Percentiles rank a stretch among this genome's conserved stretches.
Evolutionary conservation across 805 yeast genomes (phyloP).

Genomic region (Yamadazyma kitorensis): DNA sequence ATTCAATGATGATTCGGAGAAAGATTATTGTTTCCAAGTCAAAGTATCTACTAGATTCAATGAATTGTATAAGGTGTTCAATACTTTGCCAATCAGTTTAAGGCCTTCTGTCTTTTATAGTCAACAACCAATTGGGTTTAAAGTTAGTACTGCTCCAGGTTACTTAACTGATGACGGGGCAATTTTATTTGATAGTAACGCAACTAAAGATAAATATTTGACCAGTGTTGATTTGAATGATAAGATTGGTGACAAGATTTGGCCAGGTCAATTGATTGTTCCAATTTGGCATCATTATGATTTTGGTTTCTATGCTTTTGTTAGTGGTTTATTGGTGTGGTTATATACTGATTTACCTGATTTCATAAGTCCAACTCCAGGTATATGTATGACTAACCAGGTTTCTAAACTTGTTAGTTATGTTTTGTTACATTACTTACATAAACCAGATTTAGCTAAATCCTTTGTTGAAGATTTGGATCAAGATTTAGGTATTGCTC

Average conservation of each 20-base stretch:
- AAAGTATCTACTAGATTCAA: conserved; percentile 55
- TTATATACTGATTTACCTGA: conserved; percentile 93
- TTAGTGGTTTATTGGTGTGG: conserved; percentile 58
- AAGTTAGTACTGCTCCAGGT: conserved; percentile 68
- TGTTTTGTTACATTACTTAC: conserved; percentile 28
- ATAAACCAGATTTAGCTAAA: conserved; percentile 41
- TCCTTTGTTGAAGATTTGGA: conserved; percentile 49
- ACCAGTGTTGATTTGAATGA: conserved; percentile 45
- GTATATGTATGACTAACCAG: conserved; percentile 72
- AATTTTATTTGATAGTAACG: conserved; percentile 61
- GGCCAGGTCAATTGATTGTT: conserved; percentile 89
- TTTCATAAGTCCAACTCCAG: conserved; percentile 86
- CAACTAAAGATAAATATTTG: conserved; percentile 44
- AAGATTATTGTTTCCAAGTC: conserved; percentile 88
- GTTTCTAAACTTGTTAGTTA: conserved; percentile 25
- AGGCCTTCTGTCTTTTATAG: conserved; percentile 78
- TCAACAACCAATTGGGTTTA: conserved; percentile 61
- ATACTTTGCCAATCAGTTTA: conserved; percentile 65
- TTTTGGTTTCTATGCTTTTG: conserved; percentile 39
- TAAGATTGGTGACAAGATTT: conserved; percentile 54
- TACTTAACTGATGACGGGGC: conserved; percentile 81
- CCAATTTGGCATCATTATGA: conserved; percentile 64
- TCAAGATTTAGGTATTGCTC: conserved; percentile 36
- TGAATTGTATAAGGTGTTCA: conserved; percentile 60
- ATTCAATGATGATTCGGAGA: conserved; percentile 78